Conservation (phyloP, 106 monocot species). For the Cymbidium sinense region DNA sequence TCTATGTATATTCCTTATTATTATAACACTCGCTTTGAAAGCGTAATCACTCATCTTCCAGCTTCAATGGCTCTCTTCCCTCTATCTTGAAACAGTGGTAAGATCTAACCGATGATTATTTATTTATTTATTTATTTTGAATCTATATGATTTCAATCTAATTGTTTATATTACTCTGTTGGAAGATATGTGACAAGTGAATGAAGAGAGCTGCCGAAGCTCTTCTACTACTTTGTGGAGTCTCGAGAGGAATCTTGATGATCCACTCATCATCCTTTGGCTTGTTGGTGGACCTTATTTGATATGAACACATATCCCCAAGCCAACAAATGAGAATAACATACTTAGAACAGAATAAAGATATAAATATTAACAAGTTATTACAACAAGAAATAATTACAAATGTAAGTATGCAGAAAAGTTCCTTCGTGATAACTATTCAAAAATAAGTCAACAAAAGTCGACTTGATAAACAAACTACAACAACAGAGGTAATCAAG, state of each 20-base stretch:
- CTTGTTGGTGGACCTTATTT: conserved; percentile 55
- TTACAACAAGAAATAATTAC: too few species aligned
- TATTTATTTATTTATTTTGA: not conserved
- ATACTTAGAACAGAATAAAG: too few species aligned
- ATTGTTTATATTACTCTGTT: not conserved
- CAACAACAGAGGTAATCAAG: too few species aligned
- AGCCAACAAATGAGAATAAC: too few species aligned
- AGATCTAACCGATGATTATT: not conserved
- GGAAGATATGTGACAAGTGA: conserved; percentile 40
- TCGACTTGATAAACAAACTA: too few species aligned
- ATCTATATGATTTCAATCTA: not conserved
- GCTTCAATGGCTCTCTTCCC: conserved; percentile 42
- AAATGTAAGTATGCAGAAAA: too few species aligned
- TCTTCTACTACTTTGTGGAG: conserved; percentile 67
- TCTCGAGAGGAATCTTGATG: conserved; percentile 63
- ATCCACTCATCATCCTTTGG: conserved; percentile 50
- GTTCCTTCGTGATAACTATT: too few species aligned
- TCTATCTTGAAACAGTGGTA: conserved; percentile 48
- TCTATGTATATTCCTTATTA: too few species aligned
- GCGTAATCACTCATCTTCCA: conserved; percentile 25
- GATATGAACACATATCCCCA: too few species aligned
- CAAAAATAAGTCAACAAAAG: too few species aligned
- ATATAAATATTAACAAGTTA: too few species aligned
- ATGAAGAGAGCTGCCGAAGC: conserved; percentile 17
- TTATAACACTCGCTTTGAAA: not conserved